Percentiles rank a stretch among this genome's conserved stretches.
These are phyloP conservation scores for Bjerkandera adusta DNA, from an alignment of 1,284 basidiomycete genomes.

Conservation along the genomic window DNA sequence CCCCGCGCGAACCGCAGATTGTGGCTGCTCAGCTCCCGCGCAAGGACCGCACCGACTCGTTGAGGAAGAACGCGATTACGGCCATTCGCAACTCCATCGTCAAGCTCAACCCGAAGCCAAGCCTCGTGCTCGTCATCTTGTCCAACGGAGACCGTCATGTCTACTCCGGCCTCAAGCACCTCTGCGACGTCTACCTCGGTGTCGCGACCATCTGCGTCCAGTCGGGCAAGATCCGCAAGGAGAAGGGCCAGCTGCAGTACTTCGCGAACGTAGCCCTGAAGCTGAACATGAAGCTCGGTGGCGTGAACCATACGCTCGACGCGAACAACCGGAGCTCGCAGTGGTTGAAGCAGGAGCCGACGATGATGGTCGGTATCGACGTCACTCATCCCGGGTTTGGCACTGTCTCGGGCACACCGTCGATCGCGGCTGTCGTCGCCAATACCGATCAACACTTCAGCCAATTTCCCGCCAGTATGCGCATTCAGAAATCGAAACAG, in stretches of 20 bases:
- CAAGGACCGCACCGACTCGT: slow-evolving; percentile 45
- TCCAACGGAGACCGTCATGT: slow-evolving; percentile 65
- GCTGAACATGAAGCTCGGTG: slow-evolving; percentile 79
- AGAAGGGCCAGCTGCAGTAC: slow-evolving; percentile 65
- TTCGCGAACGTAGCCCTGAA: slow-evolving; percentile 79
- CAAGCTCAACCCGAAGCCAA: slow-evolving; percentile 30
- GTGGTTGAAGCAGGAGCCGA: slow-evolving; percentile 55
- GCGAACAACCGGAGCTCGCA: slow-evolving; percentile 39
- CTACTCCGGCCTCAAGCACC: slow-evolving; percentile 68
- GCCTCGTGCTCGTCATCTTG: slow-evolving; percentile 48
- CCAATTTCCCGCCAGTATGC: slow-evolving; percentile 70
- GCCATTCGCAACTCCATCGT: slow-evolving; percentile 31
- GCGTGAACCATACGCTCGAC: slow-evolving; percentile 69
- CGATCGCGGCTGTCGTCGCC: slow-evolving; percentile 78
- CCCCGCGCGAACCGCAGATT: slow-evolving; percentile 29
- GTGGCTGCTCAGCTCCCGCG: slow-evolving; percentile 41
- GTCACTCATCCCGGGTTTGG: slow-evolving; percentile 78
- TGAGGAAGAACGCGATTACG: slow-evolving; percentile 42
- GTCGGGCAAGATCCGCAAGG: slow-evolving; percentile 56
- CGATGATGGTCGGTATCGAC: slow-evolving; percentile 82
- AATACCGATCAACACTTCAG: slow-evolving; percentile 61
- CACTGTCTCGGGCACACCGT: slow-evolving; percentile 66
- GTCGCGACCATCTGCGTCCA: slow-evolving; percentile 71
- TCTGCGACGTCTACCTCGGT: slow-evolving; percentile 65
- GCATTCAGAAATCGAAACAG: slow-evolving; percentile 70